phyloP scores from a whole-genome alignment of 306 rosid genomes.

The Rosa persica region DNA sequence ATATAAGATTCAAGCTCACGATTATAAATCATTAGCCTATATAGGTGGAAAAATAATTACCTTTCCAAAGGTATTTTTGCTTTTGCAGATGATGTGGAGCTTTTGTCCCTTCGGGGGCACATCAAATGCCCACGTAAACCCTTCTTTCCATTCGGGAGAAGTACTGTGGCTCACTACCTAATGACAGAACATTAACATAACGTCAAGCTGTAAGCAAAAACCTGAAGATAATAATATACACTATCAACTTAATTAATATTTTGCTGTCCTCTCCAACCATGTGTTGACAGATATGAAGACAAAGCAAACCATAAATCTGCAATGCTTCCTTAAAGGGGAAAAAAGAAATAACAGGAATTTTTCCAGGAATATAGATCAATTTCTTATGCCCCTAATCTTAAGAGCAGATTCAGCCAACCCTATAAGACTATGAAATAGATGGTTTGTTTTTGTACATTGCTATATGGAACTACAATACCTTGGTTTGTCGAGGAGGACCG shows the following conservation, averaged over 20 bases:
- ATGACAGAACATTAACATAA: constrained; percentile 3
- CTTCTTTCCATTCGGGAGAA: constrained; percentile 98
- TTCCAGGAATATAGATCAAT: not conserved
- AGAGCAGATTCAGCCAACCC: not conserved
- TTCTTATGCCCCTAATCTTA: not conserved
- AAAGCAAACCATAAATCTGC: not conserved
- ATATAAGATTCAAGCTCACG: not conserved
- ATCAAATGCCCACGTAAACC: constrained; percentile 95
- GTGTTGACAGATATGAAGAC: not conserved
- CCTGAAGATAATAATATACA: constrained; percentile 15
- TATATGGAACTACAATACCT: constrained; percentile 49
- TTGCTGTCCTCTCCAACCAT: not conserved
- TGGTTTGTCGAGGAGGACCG: constrained; percentile 93
- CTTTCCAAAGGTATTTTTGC: constrained; percentile 99
- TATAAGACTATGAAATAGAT: not conserved
- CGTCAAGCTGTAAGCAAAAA: not conserved
- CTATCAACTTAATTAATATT: not conserved
- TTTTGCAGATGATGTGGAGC: constrained; percentile 89
- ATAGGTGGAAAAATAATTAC: constrained; percentile 46
- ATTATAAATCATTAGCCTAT: constrained; percentile 16
- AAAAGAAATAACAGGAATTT: not conserved
- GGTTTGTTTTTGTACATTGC: not conserved
- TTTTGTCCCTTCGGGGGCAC: constrained; percentile 98
- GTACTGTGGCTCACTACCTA: constrained; percentile 86
- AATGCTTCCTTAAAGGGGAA: not conserved